Conservation (phyloP, 352 stramenopile species). For the Pythium insidiosum region DNA sequence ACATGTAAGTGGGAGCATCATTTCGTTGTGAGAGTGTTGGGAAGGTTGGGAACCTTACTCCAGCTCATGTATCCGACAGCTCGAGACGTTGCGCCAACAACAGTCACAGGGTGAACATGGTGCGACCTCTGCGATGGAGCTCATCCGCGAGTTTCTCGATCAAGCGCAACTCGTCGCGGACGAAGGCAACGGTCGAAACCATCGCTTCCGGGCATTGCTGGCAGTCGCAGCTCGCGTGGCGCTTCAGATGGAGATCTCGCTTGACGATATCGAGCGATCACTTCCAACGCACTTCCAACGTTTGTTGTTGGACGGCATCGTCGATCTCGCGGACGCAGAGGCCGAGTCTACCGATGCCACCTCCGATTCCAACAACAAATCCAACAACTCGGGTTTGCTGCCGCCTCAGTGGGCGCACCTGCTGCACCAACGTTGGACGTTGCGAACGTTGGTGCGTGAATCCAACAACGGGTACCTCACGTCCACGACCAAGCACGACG, state of each 20-base stretch:
- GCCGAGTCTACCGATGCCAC: slow-evolving; percentile 23
- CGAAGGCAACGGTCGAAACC: slow-evolving; percentile 67
- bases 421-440: slow-evolving; percentile 68
- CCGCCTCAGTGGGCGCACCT: slow-evolving; percentile 43
- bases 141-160: slow-evolving; percentile 78
- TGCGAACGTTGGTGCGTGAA: slow-evolving; percentile 62
- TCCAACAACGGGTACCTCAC: slow-evolving; percentile 68
- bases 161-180: slow-evolving; percentile 76
- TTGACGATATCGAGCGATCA: slow-evolving; percentile 42
- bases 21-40: background rate
- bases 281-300: slow-evolving; percentile 75
- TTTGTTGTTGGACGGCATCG: slow-evolving; percentile 72
- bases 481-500: slow-evolving; percentile 49
- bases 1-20: slow-evolving; percentile 33
- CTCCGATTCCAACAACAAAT: too few species aligned
- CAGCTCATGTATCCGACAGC: slow-evolving; percentile 18
- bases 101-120: slow-evolving; percentile 31
- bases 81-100: slow-evolving; percentile 41
- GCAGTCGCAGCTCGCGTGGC: slow-evolving; percentile 68
- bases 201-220: slow-evolving; percentile 60
- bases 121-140: slow-evolving; percentile 63
- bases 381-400: slow-evolving; percentile 5
- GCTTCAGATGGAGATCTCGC: slow-evolving; percentile 61
- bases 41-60: background rate
- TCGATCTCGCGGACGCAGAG: slow-evolving; percentile 45